Percentiles rank a stretch among this genome's conserved stretches.
phyloP scores from a whole-genome alignment of 108 stramenopile species.

The Skeletonema grethae region DNA sequence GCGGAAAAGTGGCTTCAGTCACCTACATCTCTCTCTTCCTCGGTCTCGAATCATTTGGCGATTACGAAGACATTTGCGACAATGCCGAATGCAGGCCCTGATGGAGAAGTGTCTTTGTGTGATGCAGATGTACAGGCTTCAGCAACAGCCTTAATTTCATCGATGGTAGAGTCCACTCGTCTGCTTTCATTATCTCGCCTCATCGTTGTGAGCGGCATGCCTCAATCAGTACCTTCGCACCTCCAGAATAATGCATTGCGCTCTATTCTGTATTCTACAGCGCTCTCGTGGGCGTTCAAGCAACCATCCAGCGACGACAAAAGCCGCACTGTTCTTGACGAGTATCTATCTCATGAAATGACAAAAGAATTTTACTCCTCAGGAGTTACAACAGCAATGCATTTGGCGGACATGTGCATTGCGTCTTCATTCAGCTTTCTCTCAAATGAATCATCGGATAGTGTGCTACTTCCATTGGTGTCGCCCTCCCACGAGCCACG shows the following conservation, averaged over 20 bases:
- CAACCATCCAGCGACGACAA: conserved; percentile 22
- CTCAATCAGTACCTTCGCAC: conserved; percentile 3
- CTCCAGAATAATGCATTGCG: conserved; percentile 30
- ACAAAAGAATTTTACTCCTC: conserved; percentile 2
- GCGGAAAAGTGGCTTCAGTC: conserved; percentile 38
- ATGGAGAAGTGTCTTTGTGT: not conserved
- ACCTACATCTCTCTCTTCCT: conserved; percentile 19
- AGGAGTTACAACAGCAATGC: conserved; percentile 8
- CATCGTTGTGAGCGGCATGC: conserved; percentile 24
- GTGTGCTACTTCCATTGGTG: not conserved
- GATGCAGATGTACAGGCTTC: conserved; percentile 12
- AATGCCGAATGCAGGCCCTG: not conserved
- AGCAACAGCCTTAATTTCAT: conserved; percentile 18
- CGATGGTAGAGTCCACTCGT: conserved; percentile 27
- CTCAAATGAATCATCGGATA: not conserved
- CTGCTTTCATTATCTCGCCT: conserved; percentile 36
- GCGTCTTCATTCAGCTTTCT: conserved; percentile 10
- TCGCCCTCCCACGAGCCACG: conserved; percentile 43
- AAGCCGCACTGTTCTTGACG: conserved; percentile 32
- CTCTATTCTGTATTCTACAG: conserved; percentile 31
- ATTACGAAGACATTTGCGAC: conserved; percentile 6
- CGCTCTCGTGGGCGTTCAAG: conserved; percentile 41
- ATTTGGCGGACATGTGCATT: conserved; percentile 20
- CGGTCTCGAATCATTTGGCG: conserved; percentile 18
- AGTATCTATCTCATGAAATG: conserved; percentile 14